These are phyloP conservation scores for Hanseniaspora jakobsenii DNA, from an alignment of 805 yeast genomes.

Conservation along the genomic window DNA sequence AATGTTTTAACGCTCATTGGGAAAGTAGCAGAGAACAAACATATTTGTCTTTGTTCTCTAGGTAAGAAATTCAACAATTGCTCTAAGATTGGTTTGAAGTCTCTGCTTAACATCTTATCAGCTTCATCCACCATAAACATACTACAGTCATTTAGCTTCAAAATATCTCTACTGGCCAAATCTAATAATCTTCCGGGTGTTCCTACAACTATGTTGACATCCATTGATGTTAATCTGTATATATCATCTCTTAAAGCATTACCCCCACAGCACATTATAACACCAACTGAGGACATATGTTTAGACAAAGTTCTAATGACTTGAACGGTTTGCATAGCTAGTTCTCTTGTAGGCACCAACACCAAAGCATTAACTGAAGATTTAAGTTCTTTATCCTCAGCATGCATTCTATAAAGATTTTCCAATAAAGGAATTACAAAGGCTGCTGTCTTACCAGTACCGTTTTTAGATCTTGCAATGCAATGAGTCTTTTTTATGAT, in stretches of 20 bases:
- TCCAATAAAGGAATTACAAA: conserved; percentile 89
- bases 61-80: conserved; percentile 79
- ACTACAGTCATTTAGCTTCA: conserved; percentile 76
- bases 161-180: conserved; percentile 75
- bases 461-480: conserved; percentile 94
- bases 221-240: conserved; percentile 67
- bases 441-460: conserved; percentile 98
- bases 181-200: conserved; percentile 97
- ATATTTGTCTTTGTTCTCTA: conserved; percentile 53
- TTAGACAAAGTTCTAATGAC: conserved; percentile 92
- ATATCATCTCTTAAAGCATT: conserved; percentile 90
- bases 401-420: conserved; percentile 68
- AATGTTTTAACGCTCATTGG: conserved; percentile 86
- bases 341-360: conserved; percentile 93
- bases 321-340: conserved; percentile 94
- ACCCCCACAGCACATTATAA: conserved; percentile 98
- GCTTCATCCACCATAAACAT: conserved; percentile 97
- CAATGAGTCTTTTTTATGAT: conserved; percentile 93
- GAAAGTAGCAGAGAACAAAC: conserved; percentile 90
- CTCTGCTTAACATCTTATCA: conserved; percentile 87
- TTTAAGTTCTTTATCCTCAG: conserved; percentile 31
- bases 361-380: conserved; percentile 68
- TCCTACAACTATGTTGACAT: conserved; percentile 90
- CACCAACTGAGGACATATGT: conserved; percentile 69
- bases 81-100: conserved; percentile 76